Evolutionary conservation across 2,329 filamentous ascomycete genomes (phyloP).

Genomic region (Microcyclosporella mali): DNA sequence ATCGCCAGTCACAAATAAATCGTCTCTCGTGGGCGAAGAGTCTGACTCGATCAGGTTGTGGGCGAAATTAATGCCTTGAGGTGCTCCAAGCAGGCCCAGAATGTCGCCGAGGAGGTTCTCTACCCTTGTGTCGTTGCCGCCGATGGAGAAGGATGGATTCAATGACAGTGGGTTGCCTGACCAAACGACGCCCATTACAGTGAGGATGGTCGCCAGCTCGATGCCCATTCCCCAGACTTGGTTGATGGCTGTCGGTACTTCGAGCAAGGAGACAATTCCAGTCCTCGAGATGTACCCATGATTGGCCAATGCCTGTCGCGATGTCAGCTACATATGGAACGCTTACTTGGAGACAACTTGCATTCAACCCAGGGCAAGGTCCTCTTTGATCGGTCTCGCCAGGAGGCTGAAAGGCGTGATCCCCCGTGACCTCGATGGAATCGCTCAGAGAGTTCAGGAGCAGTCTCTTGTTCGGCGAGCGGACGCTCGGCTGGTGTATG

Average conservation of each 20-base stretch:
- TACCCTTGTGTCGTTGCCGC: conserved; percentile 19
- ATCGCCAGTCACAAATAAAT: conserved; percentile 46
- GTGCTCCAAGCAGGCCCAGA: conserved; percentile 22
- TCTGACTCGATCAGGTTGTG: conserved; percentile 54
- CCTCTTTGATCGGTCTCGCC: conserved; percentile 12
- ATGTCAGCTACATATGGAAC: not conserved
- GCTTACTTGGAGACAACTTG: too few relatives aligned
- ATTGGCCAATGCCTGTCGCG: conserved; percentile 13
- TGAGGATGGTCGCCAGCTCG: conserved; percentile 27
- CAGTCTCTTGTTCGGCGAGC: conserved; percentile 1
- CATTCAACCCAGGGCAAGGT: conserved; percentile 10
- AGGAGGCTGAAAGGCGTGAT: conserved; percentile 9
- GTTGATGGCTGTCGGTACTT: conserved; percentile 11
- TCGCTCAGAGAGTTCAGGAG: conserved; percentile 5
- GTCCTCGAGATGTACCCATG: conserved; percentile 17
- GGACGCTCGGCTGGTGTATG: too few relatives aligned
- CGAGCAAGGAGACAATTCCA: conserved; percentile 17
- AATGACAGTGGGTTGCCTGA: conserved; percentile 37
- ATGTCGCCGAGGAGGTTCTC: conserved; percentile 42
- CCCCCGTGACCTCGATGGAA: conserved; percentile 6
- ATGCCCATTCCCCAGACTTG: conserved; percentile 26
- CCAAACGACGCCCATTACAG: conserved; percentile 29
- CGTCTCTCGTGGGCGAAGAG: conserved; percentile 47
- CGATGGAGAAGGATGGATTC: conserved; percentile 29
- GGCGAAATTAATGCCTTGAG: conserved; percentile 39